These are phyloP conservation scores for Trametes coccinea DNA, from an alignment of 768 basidiomycete species.

Conservation along the genomic window DNA sequence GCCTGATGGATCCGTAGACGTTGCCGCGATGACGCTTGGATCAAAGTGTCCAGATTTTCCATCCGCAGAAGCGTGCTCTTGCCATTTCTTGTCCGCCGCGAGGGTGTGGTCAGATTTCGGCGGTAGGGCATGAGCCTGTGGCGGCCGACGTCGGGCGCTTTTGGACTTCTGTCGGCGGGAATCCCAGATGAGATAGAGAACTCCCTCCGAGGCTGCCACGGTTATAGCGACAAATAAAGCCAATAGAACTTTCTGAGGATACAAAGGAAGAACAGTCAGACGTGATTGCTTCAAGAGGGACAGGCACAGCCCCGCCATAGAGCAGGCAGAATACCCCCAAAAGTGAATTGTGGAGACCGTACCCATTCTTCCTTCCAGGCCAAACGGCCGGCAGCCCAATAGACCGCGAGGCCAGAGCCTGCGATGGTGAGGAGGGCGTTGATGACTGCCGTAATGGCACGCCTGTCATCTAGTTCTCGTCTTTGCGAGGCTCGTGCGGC, in stretches of 20 bases:
- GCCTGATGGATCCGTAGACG: not conserved
- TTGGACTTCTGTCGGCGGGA: conserved; percentile 47
- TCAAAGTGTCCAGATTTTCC: not conserved
- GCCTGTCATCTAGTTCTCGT: conserved; percentile 53
- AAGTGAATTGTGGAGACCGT: conserved; percentile 30
- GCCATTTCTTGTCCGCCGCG: too few species aligned
- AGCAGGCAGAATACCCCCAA: not conserved
- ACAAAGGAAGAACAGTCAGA: not conserved
- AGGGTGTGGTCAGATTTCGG: not conserved
- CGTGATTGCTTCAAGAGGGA: too few species aligned
- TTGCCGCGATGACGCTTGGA: not conserved
- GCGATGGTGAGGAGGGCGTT: conserved; percentile 72
- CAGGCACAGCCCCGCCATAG: conserved; percentile 22
- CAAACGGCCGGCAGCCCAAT: conserved; percentile 68
- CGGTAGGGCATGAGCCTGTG: not conserved
- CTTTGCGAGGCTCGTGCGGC: conserved; percentile 39
- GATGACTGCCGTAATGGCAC: conserved; percentile 65
- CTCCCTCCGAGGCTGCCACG: conserved; percentile 70
- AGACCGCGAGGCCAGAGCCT: conserved; percentile 66
- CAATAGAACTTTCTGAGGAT: conserved; percentile 51
- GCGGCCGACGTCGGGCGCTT: conserved; percentile 2
- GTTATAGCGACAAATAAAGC: conserved; percentile 59
- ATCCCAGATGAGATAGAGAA: conserved; percentile 74
- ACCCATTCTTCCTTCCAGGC: conserved; percentile 80
- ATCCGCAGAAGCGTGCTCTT: too few species aligned